Conservation (phyloP, 208 protist genomes). For the Leishmania tarentolae region DNA sequence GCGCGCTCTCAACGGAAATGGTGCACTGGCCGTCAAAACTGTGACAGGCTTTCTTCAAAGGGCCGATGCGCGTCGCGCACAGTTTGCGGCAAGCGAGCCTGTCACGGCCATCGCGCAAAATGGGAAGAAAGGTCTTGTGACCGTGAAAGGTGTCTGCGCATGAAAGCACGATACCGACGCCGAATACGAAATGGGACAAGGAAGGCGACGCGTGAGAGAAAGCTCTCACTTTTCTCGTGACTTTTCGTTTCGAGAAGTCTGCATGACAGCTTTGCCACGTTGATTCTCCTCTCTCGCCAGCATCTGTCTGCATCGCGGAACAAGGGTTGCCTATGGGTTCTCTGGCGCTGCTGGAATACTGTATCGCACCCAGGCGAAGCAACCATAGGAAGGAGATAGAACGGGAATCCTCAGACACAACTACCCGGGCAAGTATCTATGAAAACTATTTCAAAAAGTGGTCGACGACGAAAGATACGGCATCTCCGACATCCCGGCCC, state of each 20-base stretch:
- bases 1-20: slow-evolving; percentile 56
- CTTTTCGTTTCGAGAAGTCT: background rate
- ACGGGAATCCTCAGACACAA: too few relatives aligned
- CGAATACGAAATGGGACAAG: background rate
- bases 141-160: slow-evolving; percentile 26
- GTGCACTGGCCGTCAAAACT: slow-evolving; percentile 30
- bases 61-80: slow-evolving; percentile 25
- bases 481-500: background rate
- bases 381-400: too few relatives aligned
- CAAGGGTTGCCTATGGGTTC: background rate
- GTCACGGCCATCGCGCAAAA: slow-evolving; percentile 17
- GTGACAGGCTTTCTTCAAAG: slow-evolving; percentile 54
- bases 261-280: background rate
- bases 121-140: slow-evolving; percentile 31
- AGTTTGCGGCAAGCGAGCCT: slow-evolving; percentile 24
- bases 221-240: background rate
- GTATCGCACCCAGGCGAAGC: background rate
- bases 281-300: background rate
- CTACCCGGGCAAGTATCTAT: background rate
- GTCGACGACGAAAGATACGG: background rate
- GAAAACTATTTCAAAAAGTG: background rate
- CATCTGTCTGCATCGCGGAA: background rate
- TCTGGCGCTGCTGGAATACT: background rate
- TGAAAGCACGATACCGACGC: background rate
- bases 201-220: background rate